phyloP scores from a whole-genome alignment of 805 yeast species.

The Candida piceae region DNA sequence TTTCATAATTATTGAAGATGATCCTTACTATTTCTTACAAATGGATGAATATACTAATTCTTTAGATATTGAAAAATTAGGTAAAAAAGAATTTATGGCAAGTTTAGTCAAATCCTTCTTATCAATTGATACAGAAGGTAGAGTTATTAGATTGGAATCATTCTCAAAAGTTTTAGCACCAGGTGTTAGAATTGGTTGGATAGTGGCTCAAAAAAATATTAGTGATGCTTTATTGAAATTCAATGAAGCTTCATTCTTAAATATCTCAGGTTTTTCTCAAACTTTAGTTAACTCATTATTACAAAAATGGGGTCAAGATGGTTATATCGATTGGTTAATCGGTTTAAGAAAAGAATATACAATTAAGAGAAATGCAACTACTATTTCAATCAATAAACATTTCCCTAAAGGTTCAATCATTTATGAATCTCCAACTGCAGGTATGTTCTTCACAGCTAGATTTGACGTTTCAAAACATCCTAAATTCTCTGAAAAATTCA shows the following conservation, averaged over 20 bases:
- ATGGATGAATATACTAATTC: slow-evolving; percentile 67
- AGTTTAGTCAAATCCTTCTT: slow-evolving; percentile 73
- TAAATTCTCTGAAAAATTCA: slow-evolving; percentile 51
- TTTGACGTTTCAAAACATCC: slow-evolving; percentile 82
- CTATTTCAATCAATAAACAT: slow-evolving; percentile 63
- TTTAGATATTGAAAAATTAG: slow-evolving; percentile 19
- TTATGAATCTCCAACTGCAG: slow-evolving; percentile 66
- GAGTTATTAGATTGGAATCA: slow-evolving; percentile 85
- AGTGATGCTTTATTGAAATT: slow-evolving; percentile 64
- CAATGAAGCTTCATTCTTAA: slow-evolving; percentile 78
- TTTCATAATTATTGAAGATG: slow-evolving; percentile 86
- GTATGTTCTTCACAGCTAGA: slow-evolving; percentile 77
- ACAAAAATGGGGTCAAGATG: slow-evolving; percentile 84
- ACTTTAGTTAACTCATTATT: slow-evolving; percentile 65
- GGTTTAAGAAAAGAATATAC: slow-evolving; percentile 80
- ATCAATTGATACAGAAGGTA: slow-evolving; percentile 78
- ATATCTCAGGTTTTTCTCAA: slow-evolving; percentile 77
- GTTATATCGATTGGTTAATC: slow-evolving; percentile 86
- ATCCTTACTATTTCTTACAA: slow-evolving; percentile 95
- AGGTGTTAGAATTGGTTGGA: slow-evolving; percentile 86
- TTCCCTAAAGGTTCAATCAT: slow-evolving; percentile 42
- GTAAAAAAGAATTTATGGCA: slow-evolving; percentile 61
- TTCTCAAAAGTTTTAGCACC: slow-evolving; percentile 92
- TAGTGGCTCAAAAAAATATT: slow-evolving; percentile 65
- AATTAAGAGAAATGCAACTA: slow-evolving; percentile 78